Evolutionary conservation across 345 rosid genomes (phyloP).

Genomic region (Firmiana major): DNA sequence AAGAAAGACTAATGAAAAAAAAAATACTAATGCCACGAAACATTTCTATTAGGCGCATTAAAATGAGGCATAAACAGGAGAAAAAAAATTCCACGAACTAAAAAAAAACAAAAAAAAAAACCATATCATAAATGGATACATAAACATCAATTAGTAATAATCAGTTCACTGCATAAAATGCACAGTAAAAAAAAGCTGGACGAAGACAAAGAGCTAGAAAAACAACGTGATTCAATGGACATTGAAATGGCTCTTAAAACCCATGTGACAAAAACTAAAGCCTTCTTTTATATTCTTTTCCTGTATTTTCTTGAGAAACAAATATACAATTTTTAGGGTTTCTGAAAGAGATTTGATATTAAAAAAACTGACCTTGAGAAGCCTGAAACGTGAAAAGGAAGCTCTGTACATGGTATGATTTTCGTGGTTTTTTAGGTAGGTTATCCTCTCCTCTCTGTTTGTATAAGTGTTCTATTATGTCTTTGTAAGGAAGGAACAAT

Average conservation of each 20-base stretch:
- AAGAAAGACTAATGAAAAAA: neutral
- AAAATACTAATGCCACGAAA: neutral
- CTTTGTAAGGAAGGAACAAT: neutral
- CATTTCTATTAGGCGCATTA: neutral
- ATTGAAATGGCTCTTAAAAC: neutral
- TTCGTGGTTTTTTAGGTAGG: constrained; percentile 2
- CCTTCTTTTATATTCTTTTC: neutral
- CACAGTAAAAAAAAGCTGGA: neutral
- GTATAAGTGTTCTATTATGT: neutral
- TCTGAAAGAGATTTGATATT: neutral
- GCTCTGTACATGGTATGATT: constrained; percentile 44
- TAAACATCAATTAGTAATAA: neutral
- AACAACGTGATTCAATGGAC: neutral
- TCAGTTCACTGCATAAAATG: neutral
- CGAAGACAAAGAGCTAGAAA: neutral
- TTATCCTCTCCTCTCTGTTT: neutral
- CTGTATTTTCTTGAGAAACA: constrained; percentile 3
- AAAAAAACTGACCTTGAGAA: constrained; percentile 42
- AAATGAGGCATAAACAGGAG: neutral
- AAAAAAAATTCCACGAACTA: neutral
- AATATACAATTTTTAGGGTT: neutral
- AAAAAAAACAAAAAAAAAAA: neutral
- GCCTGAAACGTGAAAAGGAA: constrained; percentile 48
- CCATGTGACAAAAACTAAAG: neutral
- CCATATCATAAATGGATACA: neutral